Conservation (phyloP, 805 yeast genomes). For the Yueomyces sinensis region DNA sequence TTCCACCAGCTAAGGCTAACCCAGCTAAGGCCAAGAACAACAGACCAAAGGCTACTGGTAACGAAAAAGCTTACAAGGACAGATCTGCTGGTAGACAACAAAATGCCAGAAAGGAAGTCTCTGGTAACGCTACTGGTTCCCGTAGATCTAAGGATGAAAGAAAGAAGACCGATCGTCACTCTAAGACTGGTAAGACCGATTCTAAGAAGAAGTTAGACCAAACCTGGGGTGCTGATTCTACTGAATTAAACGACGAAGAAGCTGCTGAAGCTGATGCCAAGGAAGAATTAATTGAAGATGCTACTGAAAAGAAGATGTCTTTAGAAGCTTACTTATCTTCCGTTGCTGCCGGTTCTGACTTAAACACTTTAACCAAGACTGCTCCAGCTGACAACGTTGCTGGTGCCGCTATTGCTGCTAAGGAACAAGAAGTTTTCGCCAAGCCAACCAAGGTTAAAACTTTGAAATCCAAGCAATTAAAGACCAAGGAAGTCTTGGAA, state of each 20-base stretch:
- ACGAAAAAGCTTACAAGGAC: conserved; percentile 76
- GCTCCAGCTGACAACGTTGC: conserved; percentile 19
- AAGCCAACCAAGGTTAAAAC: conserved; percentile 54
- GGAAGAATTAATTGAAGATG: conserved; percentile 44
- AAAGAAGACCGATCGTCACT: conserved; percentile 62
- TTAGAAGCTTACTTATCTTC: conserved; percentile 79
- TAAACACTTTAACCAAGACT: conserved; percentile 38
- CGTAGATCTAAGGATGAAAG: conserved; percentile 46
- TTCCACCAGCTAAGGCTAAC: conserved; percentile 70
- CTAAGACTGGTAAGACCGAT: conserved; percentile 74
- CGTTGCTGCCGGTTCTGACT: conserved; percentile 28
- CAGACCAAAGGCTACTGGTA: conserved; percentile 63
- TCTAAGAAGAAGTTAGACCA: conserved; percentile 70
- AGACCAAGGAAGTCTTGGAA: conserved; percentile 71
- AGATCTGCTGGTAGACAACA: conserved; percentile 56
- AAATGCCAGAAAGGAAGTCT: conserved; percentile 36
- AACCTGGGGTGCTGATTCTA: conserved; percentile 79
- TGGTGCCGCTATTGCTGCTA: conserved; percentile 48
- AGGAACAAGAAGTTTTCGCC: conserved; percentile 47
- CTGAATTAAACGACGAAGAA: conserved; percentile 51
- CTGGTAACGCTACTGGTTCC: conserved; percentile 39
- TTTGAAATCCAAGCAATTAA: conserved; percentile 56
- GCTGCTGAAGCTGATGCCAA: conserved; percentile 54
- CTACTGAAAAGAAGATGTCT: conserved; percentile 42
- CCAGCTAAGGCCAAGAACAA: conserved; percentile 64